Evolutionary conservation across 2,329 filamentous ascomycete species (phyloP), one percentile per base, ranked within the genome.

Genomic region (Aspergillus texensis): DNA sequence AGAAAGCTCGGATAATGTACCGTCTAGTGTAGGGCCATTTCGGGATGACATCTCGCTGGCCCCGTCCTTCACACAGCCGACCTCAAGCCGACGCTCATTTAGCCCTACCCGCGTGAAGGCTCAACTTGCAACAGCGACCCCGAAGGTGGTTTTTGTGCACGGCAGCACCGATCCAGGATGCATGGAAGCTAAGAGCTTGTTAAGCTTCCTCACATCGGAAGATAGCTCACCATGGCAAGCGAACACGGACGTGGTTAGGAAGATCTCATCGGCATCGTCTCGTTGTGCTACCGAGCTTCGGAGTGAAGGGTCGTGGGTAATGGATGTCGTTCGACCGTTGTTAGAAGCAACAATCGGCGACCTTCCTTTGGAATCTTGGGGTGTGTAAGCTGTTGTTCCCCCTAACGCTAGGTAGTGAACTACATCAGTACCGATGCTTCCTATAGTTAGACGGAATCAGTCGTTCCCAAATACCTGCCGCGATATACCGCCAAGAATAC

Each of bases 391-490:
- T 48, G 10, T 24, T 1, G 11, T 11, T 11, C 1, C 24, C 0
- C n/a, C n/a, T 10, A 24, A 34, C 0, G 2, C n/a, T n/a, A 10
- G 0, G 39, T 1, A 43, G 39, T n/a, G 14, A 3, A 11, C n/a
- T 4, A 3, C n/a, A 10, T 11, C 43, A 11, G n/a, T 24, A n/a
- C 43, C 14, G 43, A 24, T 6, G 12, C n/a, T 46, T 3, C 1
- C n/a, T 21, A 21, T 21, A 46, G 9, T 4, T 2, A 46, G 4
- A 46, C 43, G n/a, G n/a, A 24, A 12, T 46, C n/a, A 0, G 43
- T 26, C 19, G 10, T 14, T 26, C 3, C 43, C n/a, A 21, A 14
- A 21, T 14, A 46, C n/a, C 43, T 46, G 10, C 43, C 43, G 1
- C n/a, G 21, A 24, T 46, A 46, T 24, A 46, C 41, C n/a, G 41